Evolutionary conservation across 192 early-diverging fungal species (phyloP).

Genomic region (Entomortierella lignicola): DNA sequence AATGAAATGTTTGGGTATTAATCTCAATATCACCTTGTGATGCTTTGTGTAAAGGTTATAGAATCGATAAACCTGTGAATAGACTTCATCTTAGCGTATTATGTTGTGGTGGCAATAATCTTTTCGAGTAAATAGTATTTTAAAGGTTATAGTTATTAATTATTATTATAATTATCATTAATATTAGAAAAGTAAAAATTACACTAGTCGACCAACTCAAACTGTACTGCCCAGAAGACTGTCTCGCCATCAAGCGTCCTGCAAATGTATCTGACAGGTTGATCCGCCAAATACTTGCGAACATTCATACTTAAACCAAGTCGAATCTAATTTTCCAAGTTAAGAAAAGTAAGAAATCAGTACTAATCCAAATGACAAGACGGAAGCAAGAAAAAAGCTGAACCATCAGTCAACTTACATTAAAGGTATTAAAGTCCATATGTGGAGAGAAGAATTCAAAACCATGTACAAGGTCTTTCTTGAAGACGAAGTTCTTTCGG

Average conservation of each 20-base stretch:
- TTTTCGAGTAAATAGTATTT: no score
- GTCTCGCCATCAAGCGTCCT: conserved; percentile 42
- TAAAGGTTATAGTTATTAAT: not conserved
- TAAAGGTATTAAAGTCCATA: conserved; percentile 56
- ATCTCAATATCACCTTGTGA: no score
- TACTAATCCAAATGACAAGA: not conserved
- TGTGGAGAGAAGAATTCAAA: conserved; percentile 56
- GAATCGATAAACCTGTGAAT: no score
- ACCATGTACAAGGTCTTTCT: conserved; percentile 45
- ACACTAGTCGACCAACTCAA: conserved; percentile 38
- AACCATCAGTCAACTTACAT: conserved; percentile 7
- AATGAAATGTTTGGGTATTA: no score
- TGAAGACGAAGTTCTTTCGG: conserved; percentile 40
- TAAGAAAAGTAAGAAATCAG: not conserved
- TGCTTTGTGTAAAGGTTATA: no score
- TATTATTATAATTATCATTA: not conserved
- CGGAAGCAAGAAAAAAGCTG: not conserved
- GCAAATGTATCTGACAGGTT: conserved; percentile 51
- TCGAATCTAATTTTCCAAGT: conserved; percentile 10
- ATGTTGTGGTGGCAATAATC: no score
- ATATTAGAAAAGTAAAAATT: not conserved
- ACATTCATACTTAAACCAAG: conserved; percentile 47
- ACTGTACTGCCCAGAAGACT: conserved; percentile 49
- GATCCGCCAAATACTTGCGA: conserved; percentile 37
- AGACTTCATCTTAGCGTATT: no score